Conservation (phyloP, 2,329 filamentous ascomycete genomes). For the Clathrospora elynae region DNA sequence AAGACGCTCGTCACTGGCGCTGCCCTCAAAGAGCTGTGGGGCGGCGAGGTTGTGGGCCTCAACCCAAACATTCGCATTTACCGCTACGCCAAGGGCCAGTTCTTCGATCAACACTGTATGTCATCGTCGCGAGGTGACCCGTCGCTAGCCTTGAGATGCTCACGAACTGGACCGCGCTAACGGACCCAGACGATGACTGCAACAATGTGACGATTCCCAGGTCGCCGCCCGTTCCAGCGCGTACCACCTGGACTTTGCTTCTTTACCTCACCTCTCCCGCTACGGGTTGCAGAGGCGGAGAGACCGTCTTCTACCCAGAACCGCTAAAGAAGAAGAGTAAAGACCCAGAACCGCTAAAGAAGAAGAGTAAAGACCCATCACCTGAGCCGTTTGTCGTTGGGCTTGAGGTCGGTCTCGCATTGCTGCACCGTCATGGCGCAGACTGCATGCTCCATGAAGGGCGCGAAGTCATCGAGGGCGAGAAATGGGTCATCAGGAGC, state of each 20-base stretch:
- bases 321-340: constrained; percentile 51
- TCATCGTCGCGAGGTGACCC: constrained; percentile 23
- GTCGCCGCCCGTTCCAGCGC: constrained; percentile 55
- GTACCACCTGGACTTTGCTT: constrained; percentile 89
- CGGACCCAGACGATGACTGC: constrained; percentile 73
- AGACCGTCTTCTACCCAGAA: constrained; percentile 86
- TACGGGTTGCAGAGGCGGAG: constrained; percentile 80
- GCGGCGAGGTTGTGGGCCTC: constrained; percentile 79
- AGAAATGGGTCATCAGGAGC: constrained; percentile 90
- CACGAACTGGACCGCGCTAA: constrained; percentile 4
- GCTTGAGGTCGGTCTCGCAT: constrained; percentile 80
- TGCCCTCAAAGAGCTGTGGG: constrained; percentile 63
- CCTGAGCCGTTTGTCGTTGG: constrained; percentile 71
- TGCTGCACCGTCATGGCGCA: constrained; percentile 86
- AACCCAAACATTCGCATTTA: constrained; percentile 91
- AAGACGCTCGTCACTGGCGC: constrained; percentile 59
- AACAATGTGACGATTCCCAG: constrained; percentile 68
- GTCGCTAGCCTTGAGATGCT: not conserved
- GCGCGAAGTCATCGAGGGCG: constrained; percentile 74
- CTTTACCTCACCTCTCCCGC: constrained; percentile 80
- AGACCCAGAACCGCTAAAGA: constrained; percentile 50
- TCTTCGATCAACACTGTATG: constrained; percentile 91
- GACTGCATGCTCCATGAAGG: constrained; percentile 92
- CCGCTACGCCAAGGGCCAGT: constrained; percentile 82
- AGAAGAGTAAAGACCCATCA: constrained; percentile 47